Evolutionary conservation across 768 basidiomycete genomes (phyloP).

Genomic region (Favolaschia claudopus): DNA sequence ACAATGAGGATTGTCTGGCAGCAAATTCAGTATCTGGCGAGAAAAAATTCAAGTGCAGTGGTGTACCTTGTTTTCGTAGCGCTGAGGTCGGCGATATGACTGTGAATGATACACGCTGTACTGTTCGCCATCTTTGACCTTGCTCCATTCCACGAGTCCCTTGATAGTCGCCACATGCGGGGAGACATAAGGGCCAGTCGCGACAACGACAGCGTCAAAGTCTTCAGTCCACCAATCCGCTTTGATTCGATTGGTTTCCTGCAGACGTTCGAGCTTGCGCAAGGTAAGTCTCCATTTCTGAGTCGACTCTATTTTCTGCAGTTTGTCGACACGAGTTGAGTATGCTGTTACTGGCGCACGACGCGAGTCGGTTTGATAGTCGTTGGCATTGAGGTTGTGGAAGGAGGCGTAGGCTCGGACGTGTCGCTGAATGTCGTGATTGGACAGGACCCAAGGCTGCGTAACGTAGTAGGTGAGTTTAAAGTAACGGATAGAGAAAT

Average conservation of each 20-base stretch:
- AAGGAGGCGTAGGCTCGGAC: constrained; percentile 41
- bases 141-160: constrained; percentile 38
- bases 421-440: constrained; percentile 34
- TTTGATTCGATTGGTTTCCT: constrained; percentile 25
- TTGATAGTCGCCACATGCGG: constrained; percentile 41
- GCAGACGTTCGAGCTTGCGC: constrained; percentile 25
- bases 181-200: constrained; percentile 40
- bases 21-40: neutral
- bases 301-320: constrained; percentile 34
- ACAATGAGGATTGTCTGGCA: constrained; percentile 27
- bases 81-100: constrained; percentile 40
- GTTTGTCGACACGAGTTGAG: constrained; percentile 47
- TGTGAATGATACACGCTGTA: constrained; percentile 39
- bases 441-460: constrained; percentile 30
- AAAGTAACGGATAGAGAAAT: neutral
- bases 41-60: neutral
- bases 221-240: constrained; percentile 38
- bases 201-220: constrained; percentile 42
- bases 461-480: neutral
- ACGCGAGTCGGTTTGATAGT: constrained; percentile 25
- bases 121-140: constrained; percentile 22
- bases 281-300: constrained; percentile 31
- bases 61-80: constrained; percentile 38
- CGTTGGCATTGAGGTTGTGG: constrained; percentile 40
- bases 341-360: constrained; percentile 32